A percentile compares a stretch with the other conserved stretches of the same genome.
These are phyloP conservation scores for Leccinum imitatum DNA, from an alignment of 768 basidiomycete genomes.

Conservation along the genomic window DNA sequence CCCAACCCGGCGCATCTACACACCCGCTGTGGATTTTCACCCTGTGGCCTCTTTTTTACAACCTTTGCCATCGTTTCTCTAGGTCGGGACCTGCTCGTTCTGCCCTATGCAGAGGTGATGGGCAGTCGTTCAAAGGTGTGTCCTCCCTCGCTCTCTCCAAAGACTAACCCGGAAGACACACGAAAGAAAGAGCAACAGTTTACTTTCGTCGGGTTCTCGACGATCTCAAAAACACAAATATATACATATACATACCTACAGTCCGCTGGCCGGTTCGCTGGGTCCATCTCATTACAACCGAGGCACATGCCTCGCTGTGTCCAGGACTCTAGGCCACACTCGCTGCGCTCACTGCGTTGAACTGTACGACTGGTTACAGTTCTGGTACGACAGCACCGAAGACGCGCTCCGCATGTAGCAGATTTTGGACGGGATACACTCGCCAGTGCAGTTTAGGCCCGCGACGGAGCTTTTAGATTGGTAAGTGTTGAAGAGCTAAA, in stretches of 20 bases:
- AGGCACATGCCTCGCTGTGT: neutral
- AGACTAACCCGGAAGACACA: neutral
- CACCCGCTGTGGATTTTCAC: too few relatives aligned
- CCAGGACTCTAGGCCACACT: neutral
- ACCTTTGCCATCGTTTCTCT: too few relatives aligned
- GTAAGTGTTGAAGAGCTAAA: slow-evolving; percentile 58
- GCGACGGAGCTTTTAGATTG: slow-evolving; percentile 67
- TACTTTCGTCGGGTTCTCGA: neutral
- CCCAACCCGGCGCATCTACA: too few relatives aligned
- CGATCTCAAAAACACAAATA: neutral
- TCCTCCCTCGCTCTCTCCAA: neutral
- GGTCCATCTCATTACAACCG: neutral
- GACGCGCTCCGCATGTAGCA: slow-evolving; percentile 76
- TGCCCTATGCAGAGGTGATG: neutral
- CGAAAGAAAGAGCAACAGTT: neutral
- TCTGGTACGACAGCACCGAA: slow-evolving; percentile 52
- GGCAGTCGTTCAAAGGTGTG: neutral
- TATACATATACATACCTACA: neutral
- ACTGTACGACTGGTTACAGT: slow-evolving; percentile 62
- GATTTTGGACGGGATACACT: slow-evolving; percentile 59
- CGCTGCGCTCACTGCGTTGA: slow-evolving; percentile 42
- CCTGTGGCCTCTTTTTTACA: too few relatives aligned
- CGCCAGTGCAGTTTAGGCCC: slow-evolving; percentile 52
- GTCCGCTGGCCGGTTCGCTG: neutral
- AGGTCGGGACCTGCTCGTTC: too few relatives aligned